A percentile compares a stretch with the other conserved stretches of the same genome.
Conservation (phyloP, 805 yeast species). For the Saccharomyces kudriavzevii region DNA sequence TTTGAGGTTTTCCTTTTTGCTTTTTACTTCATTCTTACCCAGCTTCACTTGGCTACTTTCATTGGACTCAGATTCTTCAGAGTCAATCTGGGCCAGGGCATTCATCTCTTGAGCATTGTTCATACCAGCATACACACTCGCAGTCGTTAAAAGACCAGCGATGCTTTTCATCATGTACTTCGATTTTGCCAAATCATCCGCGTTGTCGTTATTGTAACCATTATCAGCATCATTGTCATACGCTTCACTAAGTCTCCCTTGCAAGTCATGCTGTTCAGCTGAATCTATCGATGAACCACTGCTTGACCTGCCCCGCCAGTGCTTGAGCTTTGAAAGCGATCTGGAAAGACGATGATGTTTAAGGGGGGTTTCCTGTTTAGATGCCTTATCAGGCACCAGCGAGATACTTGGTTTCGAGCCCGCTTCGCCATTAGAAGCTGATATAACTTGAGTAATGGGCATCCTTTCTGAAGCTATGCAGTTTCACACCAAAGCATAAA, state of each 20-base stretch:
- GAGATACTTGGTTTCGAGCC: not conserved
- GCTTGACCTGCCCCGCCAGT: not conserved
- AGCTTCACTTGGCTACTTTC: not conserved
- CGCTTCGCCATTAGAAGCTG: not conserved
- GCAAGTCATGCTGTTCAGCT: not conserved
- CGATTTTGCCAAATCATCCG: conserved; percentile 30
- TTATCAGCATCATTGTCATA: conserved; percentile 3
- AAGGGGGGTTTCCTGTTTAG: not conserved
- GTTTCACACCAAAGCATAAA: not conserved
- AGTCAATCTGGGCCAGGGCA: conserved; percentile 14
- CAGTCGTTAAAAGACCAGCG: conserved; percentile 48
- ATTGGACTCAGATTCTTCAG: conserved; percentile 3
- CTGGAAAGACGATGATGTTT: not conserved
- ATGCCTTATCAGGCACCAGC: not conserved
- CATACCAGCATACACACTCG: conserved; percentile 42
- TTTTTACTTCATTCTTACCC: not conserved
- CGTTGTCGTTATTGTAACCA: conserved; percentile 17
- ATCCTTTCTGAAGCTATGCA: not conserved
- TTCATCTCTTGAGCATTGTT: conserved; percentile 19
- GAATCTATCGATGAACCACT: not conserved
- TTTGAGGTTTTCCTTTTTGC: not conserved
- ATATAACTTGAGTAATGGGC: not conserved
- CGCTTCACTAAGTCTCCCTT: not conserved
- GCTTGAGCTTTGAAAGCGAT: not conserved
- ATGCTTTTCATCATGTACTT: conserved; percentile 44